A percentile compares a stretch with the other conserved stretches of the same genome.
These are phyloP conservation scores for Nemania serpens DNA, from an alignment of 2,329 filamentous ascomycete species.

Conservation along the genomic window DNA sequence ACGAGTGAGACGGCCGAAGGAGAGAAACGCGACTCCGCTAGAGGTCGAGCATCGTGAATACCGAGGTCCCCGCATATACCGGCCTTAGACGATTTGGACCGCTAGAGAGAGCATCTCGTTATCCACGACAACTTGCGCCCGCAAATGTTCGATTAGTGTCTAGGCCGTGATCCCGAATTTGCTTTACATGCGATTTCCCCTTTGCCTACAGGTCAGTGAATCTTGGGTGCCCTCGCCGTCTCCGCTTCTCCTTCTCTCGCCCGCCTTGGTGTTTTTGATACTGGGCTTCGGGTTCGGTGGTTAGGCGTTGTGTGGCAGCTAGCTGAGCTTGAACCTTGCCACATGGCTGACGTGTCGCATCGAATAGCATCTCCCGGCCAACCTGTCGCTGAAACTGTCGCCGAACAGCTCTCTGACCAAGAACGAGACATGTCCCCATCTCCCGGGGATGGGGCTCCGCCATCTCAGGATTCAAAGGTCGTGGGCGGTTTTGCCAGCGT, in stretches of 20 bases:
- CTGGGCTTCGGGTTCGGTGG: too few relatives aligned
- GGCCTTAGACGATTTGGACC: conserved; percentile 22
- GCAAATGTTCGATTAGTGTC: conserved; percentile 20
- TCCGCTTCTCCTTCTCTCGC: not conserved
- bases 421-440: conserved; percentile 62
- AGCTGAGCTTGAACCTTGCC: too few relatives aligned
- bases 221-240: not conserved
- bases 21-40: not conserved
- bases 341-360: conserved; percentile 50
- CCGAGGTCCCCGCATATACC: conserved; percentile 2
- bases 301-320: too few relatives aligned
- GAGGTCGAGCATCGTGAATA: conserved; percentile 1
- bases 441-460: conserved; percentile 60
- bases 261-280: too few relatives aligned
- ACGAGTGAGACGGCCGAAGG: conserved; percentile 1
- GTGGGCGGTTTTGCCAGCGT: conserved; percentile 64
- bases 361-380: conserved; percentile 51
- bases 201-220: conserved; percentile 22
- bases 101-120: conserved; percentile 1
- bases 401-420: conserved; percentile 43
- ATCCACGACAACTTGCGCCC: not conserved
- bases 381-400: conserved; percentile 47
- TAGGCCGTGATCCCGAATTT: conserved; percentile 12
- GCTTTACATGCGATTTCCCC: conserved; percentile 36
- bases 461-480: conserved; percentile 58